A percentile compares a stretch with the other conserved stretches of the same genome.
phyloP scores from a whole-genome alignment of 1,139 yeast species.

The Scheffersomyces segobiensis region DNA sequence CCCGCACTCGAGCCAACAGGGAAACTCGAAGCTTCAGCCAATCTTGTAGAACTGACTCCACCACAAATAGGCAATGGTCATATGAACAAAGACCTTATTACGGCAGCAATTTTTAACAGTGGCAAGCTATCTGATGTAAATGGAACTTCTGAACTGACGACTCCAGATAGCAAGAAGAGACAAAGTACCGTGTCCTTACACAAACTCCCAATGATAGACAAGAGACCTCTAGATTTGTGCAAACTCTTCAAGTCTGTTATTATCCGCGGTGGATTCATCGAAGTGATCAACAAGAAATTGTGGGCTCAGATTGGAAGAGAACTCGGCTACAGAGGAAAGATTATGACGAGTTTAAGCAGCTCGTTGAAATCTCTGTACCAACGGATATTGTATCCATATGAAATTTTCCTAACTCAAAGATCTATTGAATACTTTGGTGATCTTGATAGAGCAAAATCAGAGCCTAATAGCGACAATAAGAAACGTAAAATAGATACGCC shows the following conservation, averaged over 20 bases:
- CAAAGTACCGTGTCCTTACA: conserved; percentile 10
- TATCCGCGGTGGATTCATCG: conserved; percentile 58
- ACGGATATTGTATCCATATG: conserved; percentile 35
- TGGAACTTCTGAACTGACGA: conserved; percentile 5
- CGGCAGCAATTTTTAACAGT: background rate
- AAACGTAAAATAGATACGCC: conserved; percentile 16
- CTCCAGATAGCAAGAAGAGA: conserved; percentile 3
- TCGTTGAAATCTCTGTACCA: conserved; percentile 62
- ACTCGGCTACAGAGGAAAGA: conserved; percentile 69
- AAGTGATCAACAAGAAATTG: conserved; percentile 53
- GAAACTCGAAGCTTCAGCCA: background rate
- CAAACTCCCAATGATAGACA: conserved; percentile 56
- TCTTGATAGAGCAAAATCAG: background rate
- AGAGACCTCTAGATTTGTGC: conserved; percentile 56
- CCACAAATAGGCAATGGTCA: background rate
- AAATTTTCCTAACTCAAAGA: conserved; percentile 13
- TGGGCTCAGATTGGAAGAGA: conserved; percentile 77
- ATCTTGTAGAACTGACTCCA: background rate
- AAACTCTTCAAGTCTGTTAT: conserved; percentile 51
- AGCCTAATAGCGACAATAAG: background rate
- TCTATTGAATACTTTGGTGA: background rate
- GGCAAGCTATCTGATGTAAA: background rate
- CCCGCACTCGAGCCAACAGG: background rate
- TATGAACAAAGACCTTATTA: background rate
- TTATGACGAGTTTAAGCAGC: conserved; percentile 70